Conservation (phyloP, 306 rosid genomes). For the Adenanthera pavonina region DNA sequence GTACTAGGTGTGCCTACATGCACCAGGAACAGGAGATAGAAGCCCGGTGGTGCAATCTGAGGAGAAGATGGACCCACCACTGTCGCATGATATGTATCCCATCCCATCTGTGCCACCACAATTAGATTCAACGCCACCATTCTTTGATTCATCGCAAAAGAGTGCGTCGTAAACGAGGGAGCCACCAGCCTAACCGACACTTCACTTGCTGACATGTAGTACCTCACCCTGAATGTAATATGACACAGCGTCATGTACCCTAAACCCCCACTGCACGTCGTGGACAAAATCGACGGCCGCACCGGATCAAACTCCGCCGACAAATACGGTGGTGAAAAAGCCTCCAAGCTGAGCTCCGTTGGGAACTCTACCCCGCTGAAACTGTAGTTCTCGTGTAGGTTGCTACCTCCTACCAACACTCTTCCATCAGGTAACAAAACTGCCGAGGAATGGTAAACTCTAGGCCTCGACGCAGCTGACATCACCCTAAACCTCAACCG, state of each 20-base stretch:
- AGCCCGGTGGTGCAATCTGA: constrained; percentile 72
- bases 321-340: constrained; percentile 75
- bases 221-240: constrained; percentile 46
- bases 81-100: constrained; percentile 39
- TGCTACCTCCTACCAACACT: constrained; percentile 77
- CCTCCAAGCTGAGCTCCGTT: constrained; percentile 77
- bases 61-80: constrained; percentile 62
- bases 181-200: constrained; percentile 65
- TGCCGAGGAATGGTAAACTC: constrained; percentile 76
- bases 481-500: constrained; percentile 43
- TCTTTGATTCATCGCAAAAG: constrained; percentile 75
- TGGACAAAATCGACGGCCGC: constrained; percentile 48
- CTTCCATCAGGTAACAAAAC: constrained; percentile 62
- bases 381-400: constrained; percentile 65
- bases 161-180: constrained; percentile 78
- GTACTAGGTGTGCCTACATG: constrained; percentile 61
- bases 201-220: constrained; percentile 22
- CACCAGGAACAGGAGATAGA: constrained; percentile 69
- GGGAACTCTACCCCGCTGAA: constrained; percentile 68
- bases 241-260: constrained; percentile 43
- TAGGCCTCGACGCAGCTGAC: constrained; percentile 52
- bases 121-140: constrained; percentile 63
- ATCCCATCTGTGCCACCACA: constrained; percentile 25
- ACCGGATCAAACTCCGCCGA: constrained; percentile 25
- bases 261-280: constrained; percentile 23